Conservation (phyloP, 352 stramenopile genomes). For the Phytophthora palmivora region DNA sequence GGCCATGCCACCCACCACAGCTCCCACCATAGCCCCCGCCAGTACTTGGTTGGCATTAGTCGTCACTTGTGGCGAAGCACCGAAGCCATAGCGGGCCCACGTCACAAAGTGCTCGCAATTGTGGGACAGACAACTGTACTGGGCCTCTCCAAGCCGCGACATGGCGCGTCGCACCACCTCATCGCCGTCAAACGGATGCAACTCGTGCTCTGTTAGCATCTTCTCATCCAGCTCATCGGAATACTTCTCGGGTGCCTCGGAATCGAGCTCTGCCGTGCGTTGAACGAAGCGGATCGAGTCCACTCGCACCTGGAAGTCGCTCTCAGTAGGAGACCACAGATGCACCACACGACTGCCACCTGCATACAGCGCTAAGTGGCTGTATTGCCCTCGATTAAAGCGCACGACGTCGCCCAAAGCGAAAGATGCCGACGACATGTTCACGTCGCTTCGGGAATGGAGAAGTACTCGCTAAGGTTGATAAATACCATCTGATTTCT, state of each 20-base stretch:
- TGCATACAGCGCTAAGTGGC: constrained; percentile 65
- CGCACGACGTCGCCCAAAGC: constrained; percentile 59
- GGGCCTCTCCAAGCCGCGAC: constrained; percentile 54
- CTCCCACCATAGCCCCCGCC: constrained; percentile 66
- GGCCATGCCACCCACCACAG: constrained; percentile 60
- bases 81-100: constrained; percentile 67
- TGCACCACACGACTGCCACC: constrained; percentile 62
- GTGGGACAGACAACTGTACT: constrained; percentile 60
- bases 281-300: constrained; percentile 62
- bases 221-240: constrained; percentile 55
- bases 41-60: constrained; percentile 69
- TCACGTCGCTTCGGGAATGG: constrained; percentile 8
- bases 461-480: constrained; percentile 1
- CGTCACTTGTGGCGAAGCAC: constrained; percentile 60
- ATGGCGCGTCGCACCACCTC: constrained; percentile 58
- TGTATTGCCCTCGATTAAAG: constrained; percentile 71
- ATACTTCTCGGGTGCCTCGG: constrained; percentile 44
- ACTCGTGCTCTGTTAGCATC: constrained; percentile 52
- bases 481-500: no score
- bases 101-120: constrained; percentile 88
- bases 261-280: neutral
- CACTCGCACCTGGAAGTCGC: constrained; percentile 66
- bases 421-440: constrained; percentile 29
- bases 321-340: constrained; percentile 57
- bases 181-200: constrained; percentile 47